phyloP scores from a whole-genome alignment of 805 yeast species.

The Candida vartiovaarae region DNA sequence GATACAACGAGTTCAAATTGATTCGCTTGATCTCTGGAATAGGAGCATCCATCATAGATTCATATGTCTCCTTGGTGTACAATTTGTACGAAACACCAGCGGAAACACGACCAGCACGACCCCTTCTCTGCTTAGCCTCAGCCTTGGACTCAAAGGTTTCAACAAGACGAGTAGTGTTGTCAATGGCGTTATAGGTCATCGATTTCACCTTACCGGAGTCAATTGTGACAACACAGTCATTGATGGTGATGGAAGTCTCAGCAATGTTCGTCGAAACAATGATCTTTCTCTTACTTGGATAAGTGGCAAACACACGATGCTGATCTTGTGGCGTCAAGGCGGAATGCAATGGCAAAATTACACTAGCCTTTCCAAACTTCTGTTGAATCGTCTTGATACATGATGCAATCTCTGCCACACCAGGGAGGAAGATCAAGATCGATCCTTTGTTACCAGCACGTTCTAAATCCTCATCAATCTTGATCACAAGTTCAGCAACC shows the following conservation, averaged over 20 bases:
- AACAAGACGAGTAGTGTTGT: slow-evolving; percentile 61
- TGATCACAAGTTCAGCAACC: slow-evolving; percentile 46
- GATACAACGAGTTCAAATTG: slow-evolving; percentile 72
- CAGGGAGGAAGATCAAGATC: slow-evolving; percentile 80
- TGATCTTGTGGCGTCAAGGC: slow-evolving; percentile 82
- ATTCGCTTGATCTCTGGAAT: slow-evolving; percentile 86
- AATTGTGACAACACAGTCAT: slow-evolving; percentile 88
- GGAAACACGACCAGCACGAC: slow-evolving; percentile 96
- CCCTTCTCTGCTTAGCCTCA: slow-evolving; percentile 84
- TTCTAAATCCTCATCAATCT: slow-evolving; percentile 44
- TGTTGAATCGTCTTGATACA: slow-evolving; percentile 40
- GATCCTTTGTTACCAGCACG: slow-evolving; percentile 51
- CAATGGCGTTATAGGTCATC: slow-evolving; percentile 58
- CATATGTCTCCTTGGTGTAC: slow-evolving; percentile 57
- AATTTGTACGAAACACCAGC: slow-evolving; percentile 77
- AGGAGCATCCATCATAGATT: slow-evolving; percentile 62
- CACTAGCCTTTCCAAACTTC: slow-evolving; percentile 22
- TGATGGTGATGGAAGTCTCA: slow-evolving; percentile 93
- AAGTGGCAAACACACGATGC: slow-evolving; percentile 56
- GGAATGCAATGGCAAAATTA: slow-evolving; percentile 77
- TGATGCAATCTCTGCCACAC: slow-evolving; percentile 77
- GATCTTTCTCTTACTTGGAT: slow-evolving; percentile 62
- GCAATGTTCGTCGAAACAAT: slow-evolving; percentile 93
- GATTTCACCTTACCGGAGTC: slow-evolving; percentile 85
- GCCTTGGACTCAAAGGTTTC: slow-evolving; percentile 90